These are phyloP conservation scores for Wickerhamiella sergipiensis DNA, from an alignment of 805 yeast species.

Conservation along the genomic window DNA sequence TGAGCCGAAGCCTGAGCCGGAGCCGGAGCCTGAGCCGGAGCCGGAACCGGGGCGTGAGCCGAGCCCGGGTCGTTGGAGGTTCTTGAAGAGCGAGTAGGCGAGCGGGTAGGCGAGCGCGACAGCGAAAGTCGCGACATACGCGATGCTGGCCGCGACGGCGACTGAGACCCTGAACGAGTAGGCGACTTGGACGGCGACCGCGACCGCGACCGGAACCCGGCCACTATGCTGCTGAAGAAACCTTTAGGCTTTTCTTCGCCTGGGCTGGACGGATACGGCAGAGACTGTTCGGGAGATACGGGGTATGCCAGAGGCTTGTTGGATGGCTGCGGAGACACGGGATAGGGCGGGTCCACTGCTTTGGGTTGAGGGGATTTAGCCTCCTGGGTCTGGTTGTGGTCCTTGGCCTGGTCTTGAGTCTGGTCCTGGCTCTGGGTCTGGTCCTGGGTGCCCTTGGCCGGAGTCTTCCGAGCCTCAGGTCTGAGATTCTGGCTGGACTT, in stretches of 20 bases:
- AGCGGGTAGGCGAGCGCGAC: neutral
- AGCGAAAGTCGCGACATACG: neutral
- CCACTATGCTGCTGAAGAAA: neutral
- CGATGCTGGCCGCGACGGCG: neutral
- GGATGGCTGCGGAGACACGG: neutral
- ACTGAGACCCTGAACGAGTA: neutral
- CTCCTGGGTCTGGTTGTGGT: no score
- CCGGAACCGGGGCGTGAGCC: neutral
- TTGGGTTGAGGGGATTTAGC: neutral
- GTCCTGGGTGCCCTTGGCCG: no score
- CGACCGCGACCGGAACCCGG: neutral
- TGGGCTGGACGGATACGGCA: neutral
- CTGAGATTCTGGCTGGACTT: no score
- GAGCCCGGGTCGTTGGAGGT: no score
- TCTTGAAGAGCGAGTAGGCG: neutral
- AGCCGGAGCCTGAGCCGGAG: no score
- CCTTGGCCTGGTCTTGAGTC: no score
- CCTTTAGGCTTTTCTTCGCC: neutral
- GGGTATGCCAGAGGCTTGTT: neutral
- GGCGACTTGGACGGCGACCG: neutral
- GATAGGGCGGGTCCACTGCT: neutral
- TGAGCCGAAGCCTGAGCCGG: no score
- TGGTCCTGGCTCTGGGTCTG: no score
- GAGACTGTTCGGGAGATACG: neutral
- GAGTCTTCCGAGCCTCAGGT: no score